These are phyloP conservation scores for Solanum bulbocastanum DNA, from an alignment of 257 asterid species.

Conservation along the genomic window DNA sequence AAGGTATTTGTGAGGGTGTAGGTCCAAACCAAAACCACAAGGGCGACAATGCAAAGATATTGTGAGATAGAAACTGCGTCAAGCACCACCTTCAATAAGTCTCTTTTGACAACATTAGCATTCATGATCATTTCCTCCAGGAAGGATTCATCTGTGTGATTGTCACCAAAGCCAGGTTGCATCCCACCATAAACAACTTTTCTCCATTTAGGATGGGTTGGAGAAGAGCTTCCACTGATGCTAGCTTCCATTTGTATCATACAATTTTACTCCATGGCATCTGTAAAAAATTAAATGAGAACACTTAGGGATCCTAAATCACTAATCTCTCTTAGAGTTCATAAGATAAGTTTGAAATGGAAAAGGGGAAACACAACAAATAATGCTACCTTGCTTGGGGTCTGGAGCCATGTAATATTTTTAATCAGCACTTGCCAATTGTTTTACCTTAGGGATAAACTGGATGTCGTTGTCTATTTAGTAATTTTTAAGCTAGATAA, in stretches of 20 bases:
- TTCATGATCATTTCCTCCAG: slow-evolving; percentile 92
- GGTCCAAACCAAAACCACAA: slow-evolving; percentile 85
- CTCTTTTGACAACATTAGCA: slow-evolving; percentile 85
- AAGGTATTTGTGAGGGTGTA: slow-evolving; percentile 57
- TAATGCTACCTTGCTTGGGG: neutral
- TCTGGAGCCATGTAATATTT: neutral
- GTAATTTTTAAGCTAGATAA: neutral
- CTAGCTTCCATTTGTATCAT: slow-evolving; percentile 31
- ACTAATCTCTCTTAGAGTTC: neutral
- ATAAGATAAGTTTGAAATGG: neutral
- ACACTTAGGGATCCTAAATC: neutral
- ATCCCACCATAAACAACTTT: slow-evolving; percentile 90
- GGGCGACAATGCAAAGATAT: slow-evolving; percentile 71
- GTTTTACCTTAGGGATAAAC: neutral
- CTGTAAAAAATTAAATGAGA: neutral
- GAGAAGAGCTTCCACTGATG: slow-evolving; percentile 23
- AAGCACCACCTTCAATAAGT: slow-evolving; percentile 69
- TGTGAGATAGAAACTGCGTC: slow-evolving; percentile 87
- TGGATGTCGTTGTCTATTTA: neutral
- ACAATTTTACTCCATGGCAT: neutral
- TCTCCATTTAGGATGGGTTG: slow-evolving; percentile 49
- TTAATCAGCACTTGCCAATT: neutral
- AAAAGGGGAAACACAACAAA: neutral
- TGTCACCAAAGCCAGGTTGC: slow-evolving; percentile 92
- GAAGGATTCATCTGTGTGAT: slow-evolving; percentile 83